Evolutionary conservation across 2,329 filamentous ascomycete genomes (phyloP), one percentile per base, ranked within the genome.

Genomic region (Nemania sp.): DNA sequence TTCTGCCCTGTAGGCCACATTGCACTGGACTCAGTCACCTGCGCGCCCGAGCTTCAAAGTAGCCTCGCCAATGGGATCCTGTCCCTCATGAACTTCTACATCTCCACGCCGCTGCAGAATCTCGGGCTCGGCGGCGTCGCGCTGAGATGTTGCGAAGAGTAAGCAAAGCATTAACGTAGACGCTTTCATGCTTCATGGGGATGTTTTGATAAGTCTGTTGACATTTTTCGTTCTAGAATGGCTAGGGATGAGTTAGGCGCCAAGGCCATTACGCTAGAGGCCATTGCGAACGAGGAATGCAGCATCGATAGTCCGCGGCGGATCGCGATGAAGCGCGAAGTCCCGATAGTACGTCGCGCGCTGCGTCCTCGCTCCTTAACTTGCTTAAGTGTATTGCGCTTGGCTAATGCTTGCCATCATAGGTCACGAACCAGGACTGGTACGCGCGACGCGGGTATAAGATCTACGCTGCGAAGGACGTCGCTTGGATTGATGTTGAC

Each of bases 1-100:
- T 71, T 72, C 36, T 37, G 64, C 5, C 69, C 69, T 1, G 55
- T 72, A 19, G 69, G 69, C 3, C 69, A 72, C 40, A 66, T 71
- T 30, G 62, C 66, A 2, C 61, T 72, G 3, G 64, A 66, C 51
- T 49, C 40, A 3, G 55, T 61, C 23, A 55, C 63, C 6, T 28
- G 54, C 1, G 44, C 59, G 3, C 41, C 57, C 2, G 57, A 55
- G 19, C 46, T 66, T 3, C 8, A 28, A 14, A 63, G 62, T 0
- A 56, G 57, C 14, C 49, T 59, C 8, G 28, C 56, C 3, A 43
- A 56, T 5, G 65, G 64, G 7, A 19, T 65, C 23, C 53, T 66
- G 41, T 62, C 62, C 1, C 57, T 67, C 31, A 54, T 55, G 43
- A 59, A 57, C 8, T 66, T 67, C 44, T 67, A 65, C 24, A 56